Evolutionary conservation across 164 flowering plant species (phyloP), one percentile per base, ranked within the genome.

Genomic region (Nelumbo lutea): DNA sequence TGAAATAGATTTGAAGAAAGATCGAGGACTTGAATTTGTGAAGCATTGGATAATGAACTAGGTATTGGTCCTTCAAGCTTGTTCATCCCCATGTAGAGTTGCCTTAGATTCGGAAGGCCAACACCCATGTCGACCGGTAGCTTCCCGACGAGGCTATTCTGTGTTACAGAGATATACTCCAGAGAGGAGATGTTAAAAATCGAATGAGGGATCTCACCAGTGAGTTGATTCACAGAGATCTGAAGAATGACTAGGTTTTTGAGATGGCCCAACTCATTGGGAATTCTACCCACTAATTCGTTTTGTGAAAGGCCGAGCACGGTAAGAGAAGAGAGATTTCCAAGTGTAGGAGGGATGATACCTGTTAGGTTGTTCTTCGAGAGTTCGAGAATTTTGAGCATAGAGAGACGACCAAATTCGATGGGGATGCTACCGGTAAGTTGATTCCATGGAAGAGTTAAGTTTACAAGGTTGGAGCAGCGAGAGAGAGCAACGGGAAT

Each of bases 111-210:
- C 3, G 70, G 66, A 15, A 72, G 61, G 27, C 55, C 14, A 42
- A 59, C 15, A 14, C 70, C 69, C 39, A 61, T 42, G 43, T 67
- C 61, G 6, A 51, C 10, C 8, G 70, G 70, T 45, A 67, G 52
- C 27, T 61, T 56, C 45, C 67, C 70, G 9, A 46, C n/a, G 45
- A 66, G 63, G 8, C 46, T 2, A 46, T 68, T 68, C 4, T 58
- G 0, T 42, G 69, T 14, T 13, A 67, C 48, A 44, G 65, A 59
- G 42, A 72, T 2, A 59, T 6, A 65, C 8, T 1, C 44, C n/a
- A 72, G 52, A 15, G 74, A 65, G 13, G 74, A 59, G 6, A 72
- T 59, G 66, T 72, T 71, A 59, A 9, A 65, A 13, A 71, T 6
- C 9, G 64, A 65, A 47, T 7, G 2, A 4, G 69, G 69, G 7